Percentiles rank a stretch among this genome's conserved stretches.
Evolutionary conservation across 169 alveolate genomes (phyloP).

Genomic region (Eimeria falciformis): DNA sequence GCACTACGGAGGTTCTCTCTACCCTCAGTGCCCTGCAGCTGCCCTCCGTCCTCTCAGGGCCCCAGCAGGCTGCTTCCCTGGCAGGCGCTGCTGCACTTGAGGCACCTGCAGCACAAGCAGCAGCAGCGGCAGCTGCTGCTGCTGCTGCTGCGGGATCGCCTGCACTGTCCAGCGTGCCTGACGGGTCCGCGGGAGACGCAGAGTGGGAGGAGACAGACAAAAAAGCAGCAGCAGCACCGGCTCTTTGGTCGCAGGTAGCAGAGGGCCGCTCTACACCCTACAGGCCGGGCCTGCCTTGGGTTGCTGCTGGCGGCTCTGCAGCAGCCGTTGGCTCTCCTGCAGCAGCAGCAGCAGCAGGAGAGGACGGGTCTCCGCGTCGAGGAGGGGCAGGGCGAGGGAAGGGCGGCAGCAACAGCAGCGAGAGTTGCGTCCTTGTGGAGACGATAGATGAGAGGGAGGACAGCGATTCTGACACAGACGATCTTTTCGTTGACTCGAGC

Average conservation of each 20-base stretch:
- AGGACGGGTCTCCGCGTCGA: conserved; percentile 19
- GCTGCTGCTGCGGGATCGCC: conserved; percentile 36
- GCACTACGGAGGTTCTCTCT: conserved; percentile 9
- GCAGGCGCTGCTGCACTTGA: not conserved
- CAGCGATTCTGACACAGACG: not conserved
- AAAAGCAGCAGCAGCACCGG: conserved; percentile 50
- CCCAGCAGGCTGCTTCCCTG: not conserved
- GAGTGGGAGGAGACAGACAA: conserved; percentile 19
- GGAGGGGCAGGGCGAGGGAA: conserved; percentile 4
- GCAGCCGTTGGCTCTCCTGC: conserved; percentile 12
- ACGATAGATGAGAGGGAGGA: not conserved
- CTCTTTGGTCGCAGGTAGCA: conserved; percentile 34
- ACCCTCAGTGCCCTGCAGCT: conserved; percentile 30
- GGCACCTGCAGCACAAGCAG: not conserved
- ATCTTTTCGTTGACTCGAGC: not conserved
- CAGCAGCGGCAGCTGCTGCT: conserved; percentile 44
- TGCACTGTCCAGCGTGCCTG: not conserved
- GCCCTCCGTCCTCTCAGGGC: conserved; percentile 39
- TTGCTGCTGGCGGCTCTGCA: conserved; percentile 12
- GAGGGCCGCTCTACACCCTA: conserved; percentile 29
- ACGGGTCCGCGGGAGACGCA: conserved; percentile 19
- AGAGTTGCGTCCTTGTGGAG: not conserved
- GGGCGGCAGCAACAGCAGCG: conserved; percentile 9
- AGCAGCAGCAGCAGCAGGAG: conserved; percentile 8
- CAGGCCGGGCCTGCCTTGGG: no score